A percentile compares a stretch with the other conserved stretches of the same genome.
These are phyloP conservation scores for Nigrospora sphaerica DNA, from an alignment of 2,329 filamentous ascomycete species.

Conservation along the genomic window DNA sequence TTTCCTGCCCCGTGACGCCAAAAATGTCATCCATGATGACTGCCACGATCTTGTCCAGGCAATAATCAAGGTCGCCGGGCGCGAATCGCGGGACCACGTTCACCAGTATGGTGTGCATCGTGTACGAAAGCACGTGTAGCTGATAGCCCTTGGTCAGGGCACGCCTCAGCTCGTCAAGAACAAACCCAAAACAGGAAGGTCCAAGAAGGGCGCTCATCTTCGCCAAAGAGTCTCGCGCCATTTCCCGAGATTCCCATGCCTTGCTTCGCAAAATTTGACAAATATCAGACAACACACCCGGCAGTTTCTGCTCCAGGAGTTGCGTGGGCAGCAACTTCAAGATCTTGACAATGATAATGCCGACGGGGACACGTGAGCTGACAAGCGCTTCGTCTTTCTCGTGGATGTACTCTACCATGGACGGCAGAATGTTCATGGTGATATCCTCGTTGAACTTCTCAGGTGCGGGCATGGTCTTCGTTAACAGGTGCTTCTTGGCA, in stretches of 20 bases:
- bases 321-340: conserved; percentile 70
- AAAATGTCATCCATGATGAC: conserved; percentile 98
- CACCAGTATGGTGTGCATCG: conserved; percentile 84
- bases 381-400: conserved; percentile 93
- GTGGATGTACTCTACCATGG: conserved; percentile 77
- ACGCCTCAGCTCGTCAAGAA: conserved; percentile 83
- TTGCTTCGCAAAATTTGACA: conserved; percentile 89
- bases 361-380: conserved; percentile 84
- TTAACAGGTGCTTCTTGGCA: conserved; percentile 37
- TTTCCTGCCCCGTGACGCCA: conserved; percentile 85
- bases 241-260: conserved; percentile 80
- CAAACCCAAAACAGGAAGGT: conserved; percentile 77
- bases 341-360: conserved; percentile 81
- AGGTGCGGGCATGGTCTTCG: conserved; percentile 57
- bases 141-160: conserved; percentile 84
- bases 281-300: conserved; percentile 82
- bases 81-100: conserved; percentile 64
- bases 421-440: conserved; percentile 66
- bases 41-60: conserved; percentile 66
- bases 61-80: conserved; percentile 85
- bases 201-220: conserved; percentile 79
- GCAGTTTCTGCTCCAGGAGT: conserved; percentile 67
- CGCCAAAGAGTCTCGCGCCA: conserved; percentile 80
- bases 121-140: conserved; percentile 90
- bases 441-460: conserved; percentile 68